A percentile compares a stretch with the other conserved stretches of the same genome.
Evolutionary conservation across 768 basidiomycete genomes (phyloP).

Genomic region (Tephrocybe sp.): DNA sequence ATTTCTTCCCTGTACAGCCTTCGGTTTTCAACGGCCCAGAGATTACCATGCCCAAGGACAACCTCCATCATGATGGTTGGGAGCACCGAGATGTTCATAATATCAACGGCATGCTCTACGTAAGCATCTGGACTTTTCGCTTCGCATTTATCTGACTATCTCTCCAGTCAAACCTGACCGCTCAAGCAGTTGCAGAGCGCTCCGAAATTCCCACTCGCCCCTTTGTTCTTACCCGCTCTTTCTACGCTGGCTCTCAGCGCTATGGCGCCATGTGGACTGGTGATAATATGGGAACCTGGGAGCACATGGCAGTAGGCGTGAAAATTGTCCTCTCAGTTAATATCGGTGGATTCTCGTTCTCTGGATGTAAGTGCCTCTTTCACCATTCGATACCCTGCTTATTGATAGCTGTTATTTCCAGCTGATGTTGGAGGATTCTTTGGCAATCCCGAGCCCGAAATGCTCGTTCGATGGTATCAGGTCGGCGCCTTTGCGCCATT

Average conservation of each 20-base stretch:
- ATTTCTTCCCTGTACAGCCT: conserved; percentile 59
- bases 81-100: conserved; percentile 98
- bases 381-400: neutral
- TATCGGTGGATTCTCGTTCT: conserved; percentile 88
- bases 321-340: conserved; percentile 91
- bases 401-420: conserved; percentile 27
- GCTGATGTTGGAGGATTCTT: conserved; percentile 99
- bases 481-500: conserved; percentile 95
- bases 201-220: conserved; percentile 79
- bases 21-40: conserved; percentile 99
- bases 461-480: conserved; percentile 97
- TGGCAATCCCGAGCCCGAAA: conserved; percentile 91
- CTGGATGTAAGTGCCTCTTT: conserved; percentile 67
- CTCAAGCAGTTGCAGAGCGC: conserved; percentile 75
- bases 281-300: conserved; percentile 97
- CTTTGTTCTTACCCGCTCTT: conserved; percentile 93
- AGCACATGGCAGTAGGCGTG: conserved; percentile 91
- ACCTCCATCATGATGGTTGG: conserved; percentile 90
- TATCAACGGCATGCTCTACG: conserved; percentile 94
- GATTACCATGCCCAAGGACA: conserved; percentile 70
- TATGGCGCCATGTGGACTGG: conserved; percentile 99
- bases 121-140: conserved; percentile 32
- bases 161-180: conserved; percentile 79
- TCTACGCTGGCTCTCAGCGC: conserved; percentile 94
- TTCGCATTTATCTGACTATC: neutral